Percentiles rank a stretch among this genome's conserved stretches.
phyloP scores from a whole-genome alignment of 73 alveolate genomes.

The Paramecium octaurelia region DNA sequence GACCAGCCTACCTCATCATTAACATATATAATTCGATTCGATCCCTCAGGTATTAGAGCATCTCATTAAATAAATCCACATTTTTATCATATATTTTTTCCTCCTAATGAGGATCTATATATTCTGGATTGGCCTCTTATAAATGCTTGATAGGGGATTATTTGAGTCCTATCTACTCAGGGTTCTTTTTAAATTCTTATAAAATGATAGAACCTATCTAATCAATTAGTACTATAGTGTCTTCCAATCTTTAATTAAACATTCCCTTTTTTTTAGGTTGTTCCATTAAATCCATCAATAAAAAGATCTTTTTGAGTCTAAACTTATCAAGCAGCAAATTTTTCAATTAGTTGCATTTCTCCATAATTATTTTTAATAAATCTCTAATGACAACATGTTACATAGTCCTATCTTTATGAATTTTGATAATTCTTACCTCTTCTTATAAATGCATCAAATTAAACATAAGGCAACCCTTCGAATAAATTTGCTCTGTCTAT shows the following conservation, averaged over 20 bases:
- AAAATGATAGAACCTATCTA: conserved; percentile 5
- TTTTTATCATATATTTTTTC: conserved; percentile 29
- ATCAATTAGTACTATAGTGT: conserved; percentile 10
- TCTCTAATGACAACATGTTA: conserved; percentile 20
- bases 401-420: conserved; percentile 15
- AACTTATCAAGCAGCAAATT: neutral
- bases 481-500: conserved; percentile 43
- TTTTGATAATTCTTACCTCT: neutral
- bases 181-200: conserved; percentile 25
- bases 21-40: conserved; percentile 13
- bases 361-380: conserved; percentile 7
- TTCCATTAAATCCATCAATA: conserved; percentile 8
- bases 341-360: neutral
- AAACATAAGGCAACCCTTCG: conserved; percentile 45
- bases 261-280: neutral
- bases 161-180: neutral
- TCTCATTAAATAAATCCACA: neutral
- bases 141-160: neutral
- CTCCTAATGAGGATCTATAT: neutral
- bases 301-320: neutral
- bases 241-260: conserved; percentile 32
- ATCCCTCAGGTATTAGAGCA: neutral
- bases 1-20: conserved; percentile 36
- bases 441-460: conserved; percentile 41
- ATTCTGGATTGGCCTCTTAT: neutral